Evolutionary conservation across 352 stramenopile genomes (phyloP).

Genomic region (Globisporangium okanoganense): DNA sequence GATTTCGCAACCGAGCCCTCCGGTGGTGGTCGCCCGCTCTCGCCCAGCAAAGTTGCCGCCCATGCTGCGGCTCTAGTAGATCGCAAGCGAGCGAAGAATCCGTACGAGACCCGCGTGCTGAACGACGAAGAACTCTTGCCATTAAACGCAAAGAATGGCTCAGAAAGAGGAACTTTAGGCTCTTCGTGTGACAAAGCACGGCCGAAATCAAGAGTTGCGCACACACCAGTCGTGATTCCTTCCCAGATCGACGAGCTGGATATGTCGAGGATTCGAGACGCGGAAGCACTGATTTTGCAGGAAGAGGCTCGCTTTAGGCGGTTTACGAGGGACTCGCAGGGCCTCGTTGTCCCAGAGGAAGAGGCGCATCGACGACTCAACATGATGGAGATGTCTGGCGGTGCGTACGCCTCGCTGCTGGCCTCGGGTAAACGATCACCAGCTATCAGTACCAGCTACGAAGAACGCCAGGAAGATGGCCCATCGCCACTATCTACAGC

Average conservation of each 20-base stretch:
- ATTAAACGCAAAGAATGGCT: constrained; percentile 5
- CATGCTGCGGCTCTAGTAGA: constrained; percentile 40
- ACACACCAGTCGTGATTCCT: constrained; percentile 22
- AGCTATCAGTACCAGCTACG: neutral
- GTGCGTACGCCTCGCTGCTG: constrained; percentile 30
- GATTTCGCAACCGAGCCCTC: neutral
- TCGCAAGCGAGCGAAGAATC: constrained; percentile 61
- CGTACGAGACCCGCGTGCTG: constrained; percentile 80
- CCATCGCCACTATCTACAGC: neutral
- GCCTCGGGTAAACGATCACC: neutral
- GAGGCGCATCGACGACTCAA: constrained; percentile 45
- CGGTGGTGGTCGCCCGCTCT: constrained; percentile 2
- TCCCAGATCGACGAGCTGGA: constrained; percentile 85
- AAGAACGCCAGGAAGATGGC: constrained; percentile 9
- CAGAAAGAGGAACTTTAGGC: neutral
- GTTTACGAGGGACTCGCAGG: constrained; percentile 67
- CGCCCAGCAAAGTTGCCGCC: neutral
- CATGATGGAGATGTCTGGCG: constrained; percentile 58
- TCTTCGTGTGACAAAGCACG: constrained; percentile 9
- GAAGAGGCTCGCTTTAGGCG: constrained; percentile 67
- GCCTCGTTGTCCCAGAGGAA: constrained; percentile 57
- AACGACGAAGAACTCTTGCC: constrained; percentile 83
- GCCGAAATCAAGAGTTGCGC: constrained; percentile 5
- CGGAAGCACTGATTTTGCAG: constrained; percentile 56
- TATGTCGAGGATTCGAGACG: constrained; percentile 71